phyloP scores from a whole-genome alignment of 2,329 filamentous ascomycete genomes.

The Daldinia eschscholtzii region DNA sequence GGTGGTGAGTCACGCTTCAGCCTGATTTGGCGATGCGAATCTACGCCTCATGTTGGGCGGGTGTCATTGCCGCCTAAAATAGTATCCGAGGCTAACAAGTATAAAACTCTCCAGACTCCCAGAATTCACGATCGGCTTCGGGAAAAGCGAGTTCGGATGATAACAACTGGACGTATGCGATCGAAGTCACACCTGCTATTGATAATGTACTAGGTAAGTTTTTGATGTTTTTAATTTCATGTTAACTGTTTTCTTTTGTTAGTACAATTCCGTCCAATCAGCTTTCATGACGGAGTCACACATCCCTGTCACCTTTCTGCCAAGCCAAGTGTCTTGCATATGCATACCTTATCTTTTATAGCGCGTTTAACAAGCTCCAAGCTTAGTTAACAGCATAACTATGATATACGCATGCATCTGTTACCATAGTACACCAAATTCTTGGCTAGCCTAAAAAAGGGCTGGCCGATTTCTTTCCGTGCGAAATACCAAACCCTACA shows the following conservation, averaged over 20 bases:
- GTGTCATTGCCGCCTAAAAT: constrained; percentile 32
- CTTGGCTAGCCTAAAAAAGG: neutral
- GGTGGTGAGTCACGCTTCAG: constrained; percentile 38
- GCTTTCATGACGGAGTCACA: neutral
- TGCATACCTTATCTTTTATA: constrained; percentile 8
- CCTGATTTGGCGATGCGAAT: constrained; percentile 22
- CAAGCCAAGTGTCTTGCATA: constrained; percentile 13
- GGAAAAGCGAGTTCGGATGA: neutral
- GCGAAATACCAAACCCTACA: neutral
- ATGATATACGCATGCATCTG: no score
- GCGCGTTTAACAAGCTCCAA: neutral
- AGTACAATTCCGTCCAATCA: neutral
- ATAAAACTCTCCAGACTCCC: constrained; percentile 25
- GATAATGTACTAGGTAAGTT: constrained; percentile 37
- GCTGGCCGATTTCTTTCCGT: neutral
- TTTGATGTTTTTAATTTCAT: constrained; percentile 20
- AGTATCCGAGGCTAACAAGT: constrained; percentile 19
- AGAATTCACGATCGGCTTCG: neutral
- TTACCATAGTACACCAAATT: no score
- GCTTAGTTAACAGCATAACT: neutral
- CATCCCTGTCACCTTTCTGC: neutral
- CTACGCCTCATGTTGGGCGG: constrained; percentile 33
- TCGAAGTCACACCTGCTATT: constrained; percentile 47
- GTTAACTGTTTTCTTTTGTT: neutral
- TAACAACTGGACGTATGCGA: constrained; percentile 47